Evolutionary conservation across 2,329 filamentous ascomycete genomes (phyloP).

Genomic region (Aspergillus arachidicola): DNA sequence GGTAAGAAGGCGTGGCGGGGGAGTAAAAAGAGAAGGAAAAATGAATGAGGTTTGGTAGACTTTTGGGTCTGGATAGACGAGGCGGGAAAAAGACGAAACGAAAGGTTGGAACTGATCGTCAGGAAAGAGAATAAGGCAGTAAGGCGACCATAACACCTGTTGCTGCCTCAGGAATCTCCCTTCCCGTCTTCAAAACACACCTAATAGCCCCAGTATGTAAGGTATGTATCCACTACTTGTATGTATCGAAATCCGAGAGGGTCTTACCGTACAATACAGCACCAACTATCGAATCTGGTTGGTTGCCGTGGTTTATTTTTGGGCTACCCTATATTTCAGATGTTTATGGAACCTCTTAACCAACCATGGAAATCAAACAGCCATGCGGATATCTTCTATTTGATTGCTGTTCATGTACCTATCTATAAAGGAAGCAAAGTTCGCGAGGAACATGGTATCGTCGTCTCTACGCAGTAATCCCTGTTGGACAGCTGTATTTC

Average conservation of each 20-base stretch:
- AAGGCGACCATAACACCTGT: slow-evolving; percentile 12
- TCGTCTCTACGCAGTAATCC: background rate
- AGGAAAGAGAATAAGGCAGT: slow-evolving; percentile 19
- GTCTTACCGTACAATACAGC: slow-evolving; percentile 9
- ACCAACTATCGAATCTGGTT: slow-evolving; percentile 18
- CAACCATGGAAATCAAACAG: background rate
- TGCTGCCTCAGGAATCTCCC: slow-evolving; percentile 16
- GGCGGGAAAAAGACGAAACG: slow-evolving; percentile 22
- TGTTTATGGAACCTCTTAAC: background rate
- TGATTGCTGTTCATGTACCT: background rate
- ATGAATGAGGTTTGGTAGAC: slow-evolving; percentile 25
- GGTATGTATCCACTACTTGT: background rate
- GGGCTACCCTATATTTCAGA: slow-evolving; percentile 3
- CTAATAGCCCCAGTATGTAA: background rate
- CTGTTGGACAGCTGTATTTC: background rate
- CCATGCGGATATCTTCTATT: background rate
- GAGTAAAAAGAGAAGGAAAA: slow-evolving; percentile 20
- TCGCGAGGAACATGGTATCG: background rate
- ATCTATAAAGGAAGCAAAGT: background rate
- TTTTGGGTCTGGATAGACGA: slow-evolving; percentile 23
- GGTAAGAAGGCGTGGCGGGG: slow-evolving; percentile 17
- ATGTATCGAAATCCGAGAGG: background rate
- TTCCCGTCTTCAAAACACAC: background rate
- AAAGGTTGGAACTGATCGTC: slow-evolving; percentile 25
- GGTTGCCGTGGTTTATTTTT: slow-evolving; percentile 21